Percentiles rank a stretch among this genome's conserved stretches.
These are phyloP conservation scores for Saraca asoca DNA, from an alignment of 331 rosid genomes.

Conservation along the genomic window DNA sequence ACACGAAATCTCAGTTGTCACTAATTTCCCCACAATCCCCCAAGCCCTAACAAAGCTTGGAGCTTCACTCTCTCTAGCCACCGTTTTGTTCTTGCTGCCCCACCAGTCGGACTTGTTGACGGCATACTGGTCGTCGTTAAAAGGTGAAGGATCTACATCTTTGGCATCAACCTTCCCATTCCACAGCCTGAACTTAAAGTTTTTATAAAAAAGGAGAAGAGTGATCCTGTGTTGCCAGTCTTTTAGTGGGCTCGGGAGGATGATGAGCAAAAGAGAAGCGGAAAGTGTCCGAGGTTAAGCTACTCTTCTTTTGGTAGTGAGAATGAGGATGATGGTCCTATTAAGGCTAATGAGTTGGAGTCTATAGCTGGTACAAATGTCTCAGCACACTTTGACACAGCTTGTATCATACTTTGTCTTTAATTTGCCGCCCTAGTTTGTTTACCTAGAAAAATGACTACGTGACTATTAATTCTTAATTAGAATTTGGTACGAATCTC, in stretches of 20 bases:
- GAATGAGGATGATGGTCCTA: slow-evolving; percentile 69
- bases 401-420: slow-evolving; percentile 41
- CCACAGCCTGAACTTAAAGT: slow-evolving; percentile 79
- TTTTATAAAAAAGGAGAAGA: slow-evolving; percentile 70
- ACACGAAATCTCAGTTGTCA: no score
- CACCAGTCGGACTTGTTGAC: no score
- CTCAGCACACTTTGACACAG: slow-evolving; percentile 70
- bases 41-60: no score
- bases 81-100: no score
- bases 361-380: slow-evolving; percentile 63
- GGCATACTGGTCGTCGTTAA: no score
- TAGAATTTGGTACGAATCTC: no score
- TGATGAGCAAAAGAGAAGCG: slow-evolving; percentile 69
- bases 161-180: slow-evolving; percentile 60
- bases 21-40: no score
- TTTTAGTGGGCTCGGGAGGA: slow-evolving; percentile 99
- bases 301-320: slow-evolving; percentile 99
- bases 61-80: no score
- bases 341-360: slow-evolving; percentile 70
- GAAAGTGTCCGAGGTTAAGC: slow-evolving; percentile 74
- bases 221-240: slow-evolving; percentile 79
- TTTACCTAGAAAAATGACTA: no score
- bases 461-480: no score
- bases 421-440: slow-evolving; percentile 25
- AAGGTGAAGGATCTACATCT: slow-evolving; percentile 58